A percentile compares a stretch with the other conserved stretches of the same genome.
Conservation (phyloP, 2,329 filamentous ascomycete genomes). For the Rutstroemia sp. region DNA sequence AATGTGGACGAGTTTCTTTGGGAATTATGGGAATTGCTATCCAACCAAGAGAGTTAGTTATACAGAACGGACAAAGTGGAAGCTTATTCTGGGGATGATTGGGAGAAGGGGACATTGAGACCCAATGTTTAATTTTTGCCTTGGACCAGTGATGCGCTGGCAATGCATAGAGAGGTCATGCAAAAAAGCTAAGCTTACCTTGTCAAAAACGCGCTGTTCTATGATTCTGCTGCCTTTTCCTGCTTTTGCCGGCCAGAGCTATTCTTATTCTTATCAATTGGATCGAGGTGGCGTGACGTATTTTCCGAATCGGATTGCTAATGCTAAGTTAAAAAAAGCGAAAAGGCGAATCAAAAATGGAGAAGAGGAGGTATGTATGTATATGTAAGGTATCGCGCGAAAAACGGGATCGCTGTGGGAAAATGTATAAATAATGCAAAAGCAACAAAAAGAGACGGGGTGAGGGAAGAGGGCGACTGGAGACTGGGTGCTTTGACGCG, state of each 20-base stretch:
- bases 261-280: neutral
- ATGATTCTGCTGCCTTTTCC: constrained; percentile 12
- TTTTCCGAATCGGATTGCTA: constrained; percentile 3
- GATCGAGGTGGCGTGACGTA: constrained; percentile 18
- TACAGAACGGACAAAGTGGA: constrained; percentile 20
- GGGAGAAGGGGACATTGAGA: constrained; percentile 21
- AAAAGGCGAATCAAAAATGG: neutral
- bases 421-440: neutral
- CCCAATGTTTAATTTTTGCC: constrained; percentile 21
- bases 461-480: neutral
- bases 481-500: neutral
- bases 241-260: constrained; percentile 19
- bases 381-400: neutral
- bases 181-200: constrained; percentile 29
- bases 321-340: neutral
- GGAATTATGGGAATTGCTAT: constrained; percentile 16
- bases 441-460: neutral
- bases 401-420: neutral
- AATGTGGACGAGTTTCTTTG: constrained; percentile 5
- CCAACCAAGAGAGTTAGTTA: constrained; percentile 29
- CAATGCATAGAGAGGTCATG: constrained; percentile 27
- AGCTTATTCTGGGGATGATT: constrained; percentile 22
- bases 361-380: too few relatives aligned
- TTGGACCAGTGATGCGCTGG: constrained; percentile 30
- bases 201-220: constrained; percentile 17